A percentile compares a stretch with the other conserved stretches of the same genome.
These are phyloP conservation scores for Gastrolobium bilobum DNA, from an alignment of 306 rosid species.

Conservation along the genomic window DNA sequence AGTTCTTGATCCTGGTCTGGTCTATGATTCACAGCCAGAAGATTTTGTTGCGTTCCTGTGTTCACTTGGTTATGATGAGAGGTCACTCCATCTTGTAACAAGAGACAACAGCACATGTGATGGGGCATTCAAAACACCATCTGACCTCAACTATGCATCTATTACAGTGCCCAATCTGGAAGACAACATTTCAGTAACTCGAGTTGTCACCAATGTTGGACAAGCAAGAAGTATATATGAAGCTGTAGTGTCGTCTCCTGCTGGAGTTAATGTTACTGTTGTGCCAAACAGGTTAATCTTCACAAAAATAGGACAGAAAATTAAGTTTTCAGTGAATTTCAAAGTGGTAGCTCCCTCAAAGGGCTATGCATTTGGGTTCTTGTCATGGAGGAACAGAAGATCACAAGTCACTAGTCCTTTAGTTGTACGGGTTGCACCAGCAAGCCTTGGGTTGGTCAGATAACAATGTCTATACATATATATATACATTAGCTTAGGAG, in stretches of 20 bases:
- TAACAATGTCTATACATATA: conserved; percentile 46
- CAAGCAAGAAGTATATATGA: conserved; percentile 61
- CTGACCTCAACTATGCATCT: conserved; percentile 79
- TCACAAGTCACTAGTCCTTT: conserved; percentile 71
- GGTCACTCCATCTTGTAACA: conserved; percentile 68
- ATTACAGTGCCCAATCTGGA: conserved; percentile 74
- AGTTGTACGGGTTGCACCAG: conserved; percentile 62
- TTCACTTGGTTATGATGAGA: conserved; percentile 74
- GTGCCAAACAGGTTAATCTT: conserved; percentile 67
- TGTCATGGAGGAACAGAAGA: conserved; percentile 66
- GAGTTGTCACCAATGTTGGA: conserved; percentile 81
- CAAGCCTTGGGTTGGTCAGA: conserved; percentile 60
- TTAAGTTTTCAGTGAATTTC: conserved; percentile 68
- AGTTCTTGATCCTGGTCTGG: conserved; percentile 78
- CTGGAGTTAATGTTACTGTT: conserved; percentile 74
- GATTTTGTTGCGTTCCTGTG: conserved; percentile 75
- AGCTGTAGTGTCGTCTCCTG: conserved; percentile 64
- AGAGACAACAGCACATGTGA: conserved; percentile 75
- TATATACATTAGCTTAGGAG: conserved; percentile 43
- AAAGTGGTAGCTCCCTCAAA: conserved; percentile 64
- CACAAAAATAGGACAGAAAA: conserved; percentile 65
- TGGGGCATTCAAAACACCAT: conserved; percentile 60
- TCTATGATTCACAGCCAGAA: conserved; percentile 65
- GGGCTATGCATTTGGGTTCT: conserved; percentile 76
- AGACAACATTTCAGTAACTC: conserved; percentile 60